Evolutionary conservation across 768 basidiomycete species (phyloP).

Genomic region (Chiua virens): DNA sequence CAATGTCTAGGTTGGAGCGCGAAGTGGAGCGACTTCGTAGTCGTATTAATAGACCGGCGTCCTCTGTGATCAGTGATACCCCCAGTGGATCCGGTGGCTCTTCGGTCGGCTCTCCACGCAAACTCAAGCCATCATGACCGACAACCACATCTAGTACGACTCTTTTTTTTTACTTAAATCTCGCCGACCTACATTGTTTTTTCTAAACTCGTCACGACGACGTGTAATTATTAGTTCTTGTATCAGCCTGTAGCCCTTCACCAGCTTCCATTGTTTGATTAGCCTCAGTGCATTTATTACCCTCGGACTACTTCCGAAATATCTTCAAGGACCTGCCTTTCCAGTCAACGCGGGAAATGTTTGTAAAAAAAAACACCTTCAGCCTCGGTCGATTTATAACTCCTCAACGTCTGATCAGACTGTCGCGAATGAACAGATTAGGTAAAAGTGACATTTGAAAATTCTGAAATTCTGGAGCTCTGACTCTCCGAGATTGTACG

Average conservation of each 20-base stretch:
- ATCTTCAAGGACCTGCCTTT: no score
- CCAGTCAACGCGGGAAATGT: no score
- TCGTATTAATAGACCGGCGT: constrained; percentile 59
- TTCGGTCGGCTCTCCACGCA: constrained; percentile 31
- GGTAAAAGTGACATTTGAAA: no score
- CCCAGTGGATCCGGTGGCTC: constrained; percentile 20
- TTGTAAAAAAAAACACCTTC: no score
- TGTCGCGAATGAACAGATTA: no score
- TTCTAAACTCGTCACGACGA: neutral
- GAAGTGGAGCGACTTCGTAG: constrained; percentile 70
- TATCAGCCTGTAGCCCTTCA: constrained; percentile 19
- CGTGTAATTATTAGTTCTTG: constrained; percentile 20
- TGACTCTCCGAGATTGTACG: no score
- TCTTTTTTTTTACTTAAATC: neutral
- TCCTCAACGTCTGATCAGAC: no score
- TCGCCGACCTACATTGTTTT: neutral
- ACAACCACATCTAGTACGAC: neutral
- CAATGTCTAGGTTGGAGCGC: constrained; percentile 50
- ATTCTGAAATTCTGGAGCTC: no score
- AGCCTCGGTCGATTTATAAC: no score
- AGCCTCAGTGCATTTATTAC: no score
- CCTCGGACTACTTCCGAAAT: no score
- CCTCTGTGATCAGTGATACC: constrained; percentile 32
- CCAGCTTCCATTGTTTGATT: neutral
- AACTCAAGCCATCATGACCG: constrained; percentile 20